Percentiles rank a stretch among this genome's conserved stretches.
These are phyloP conservation scores for Geranium rotundifolium DNA, from an alignment of 345 rosid genomes.

Conservation along the genomic window DNA sequence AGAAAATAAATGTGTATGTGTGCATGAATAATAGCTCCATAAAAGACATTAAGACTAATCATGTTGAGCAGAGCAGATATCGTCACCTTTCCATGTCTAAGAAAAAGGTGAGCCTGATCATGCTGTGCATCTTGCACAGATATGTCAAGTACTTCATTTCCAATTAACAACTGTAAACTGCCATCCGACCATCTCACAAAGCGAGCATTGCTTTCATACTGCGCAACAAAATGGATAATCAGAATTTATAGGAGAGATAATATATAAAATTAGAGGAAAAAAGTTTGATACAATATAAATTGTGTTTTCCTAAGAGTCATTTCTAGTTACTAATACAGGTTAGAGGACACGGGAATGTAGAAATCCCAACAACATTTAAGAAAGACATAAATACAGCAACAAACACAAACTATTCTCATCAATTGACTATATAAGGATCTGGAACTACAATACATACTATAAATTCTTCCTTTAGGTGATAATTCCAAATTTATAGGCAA, in stretches of 20 bases:
- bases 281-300: no score
- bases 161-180: no score
- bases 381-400: no score
- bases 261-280: not conserved
- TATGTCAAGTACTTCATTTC: constrained; percentile 92
- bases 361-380: no score
- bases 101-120: constrained; percentile 90
- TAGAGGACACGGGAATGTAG: no score
- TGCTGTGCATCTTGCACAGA: constrained; percentile 84
- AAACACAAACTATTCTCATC: no score
- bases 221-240: constrained; percentile 16
- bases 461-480: no score
- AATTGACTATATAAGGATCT: no score
- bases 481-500: no score
- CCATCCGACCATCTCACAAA: constrained; percentile 99
- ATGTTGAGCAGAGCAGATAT: constrained; percentile 6
- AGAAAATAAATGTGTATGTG: not conserved
- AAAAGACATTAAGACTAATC: not conserved
- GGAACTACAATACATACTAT: no score
- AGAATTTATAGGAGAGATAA: not conserved
- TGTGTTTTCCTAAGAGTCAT: no score
- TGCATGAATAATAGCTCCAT: not conserved
- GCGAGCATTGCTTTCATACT: constrained; percentile 96
- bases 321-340: no score
- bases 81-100: constrained; percentile 87